These are phyloP conservation scores for Cylindrotheca closterium DNA, from an alignment of 108 stramenopile species.

Conservation along the genomic window DNA sequence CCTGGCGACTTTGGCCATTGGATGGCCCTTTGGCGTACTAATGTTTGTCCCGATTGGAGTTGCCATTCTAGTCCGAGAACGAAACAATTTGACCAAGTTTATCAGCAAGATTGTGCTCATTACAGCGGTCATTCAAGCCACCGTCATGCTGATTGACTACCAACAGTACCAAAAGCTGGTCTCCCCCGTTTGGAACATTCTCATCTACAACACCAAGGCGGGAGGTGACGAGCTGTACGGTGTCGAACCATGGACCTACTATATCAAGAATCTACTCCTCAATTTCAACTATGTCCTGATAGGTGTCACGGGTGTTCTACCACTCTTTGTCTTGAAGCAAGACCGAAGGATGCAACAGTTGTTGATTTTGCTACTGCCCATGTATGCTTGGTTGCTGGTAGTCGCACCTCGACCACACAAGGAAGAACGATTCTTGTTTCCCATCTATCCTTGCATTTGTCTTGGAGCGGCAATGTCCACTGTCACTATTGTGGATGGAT, in stretches of 20 bases:
- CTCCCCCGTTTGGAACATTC: conserved; percentile 77
- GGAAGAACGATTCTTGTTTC: conserved; percentile 96
- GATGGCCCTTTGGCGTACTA: conserved; percentile 97
- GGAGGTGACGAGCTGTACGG: conserved; percentile 96
- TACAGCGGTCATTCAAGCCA: conserved; percentile 42
- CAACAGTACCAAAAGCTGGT: conserved; percentile 55
- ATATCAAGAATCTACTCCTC: conserved; percentile 91
- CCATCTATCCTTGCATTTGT: conserved; percentile 78
- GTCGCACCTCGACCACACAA: conserved; percentile 93
- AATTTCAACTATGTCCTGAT: conserved; percentile 79
- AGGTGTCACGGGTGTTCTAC: conserved; percentile 20
- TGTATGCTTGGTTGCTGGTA: conserved; percentile 82
- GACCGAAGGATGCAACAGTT: conserved; percentile 1
- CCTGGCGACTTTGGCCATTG: conserved; percentile 76
- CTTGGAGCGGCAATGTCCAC: conserved; percentile 45
- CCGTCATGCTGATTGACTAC: conserved; percentile 65
- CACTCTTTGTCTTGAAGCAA: conserved; percentile 12
- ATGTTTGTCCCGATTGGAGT: conserved; percentile 90
- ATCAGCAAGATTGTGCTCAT: conserved; percentile 17
- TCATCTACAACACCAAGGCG: conserved; percentile 73
- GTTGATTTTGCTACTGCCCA: conserved; percentile 45
- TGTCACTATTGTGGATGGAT: conserved; percentile 15
- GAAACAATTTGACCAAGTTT: conserved; percentile 1
- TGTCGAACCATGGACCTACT: conserved; percentile 89
- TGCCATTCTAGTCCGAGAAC: conserved; percentile 51